Evolutionary conservation across 441 rosid genomes (phyloP), one percentile per base, ranked within the genome.

Genomic region (Erodium texanum): DNA sequence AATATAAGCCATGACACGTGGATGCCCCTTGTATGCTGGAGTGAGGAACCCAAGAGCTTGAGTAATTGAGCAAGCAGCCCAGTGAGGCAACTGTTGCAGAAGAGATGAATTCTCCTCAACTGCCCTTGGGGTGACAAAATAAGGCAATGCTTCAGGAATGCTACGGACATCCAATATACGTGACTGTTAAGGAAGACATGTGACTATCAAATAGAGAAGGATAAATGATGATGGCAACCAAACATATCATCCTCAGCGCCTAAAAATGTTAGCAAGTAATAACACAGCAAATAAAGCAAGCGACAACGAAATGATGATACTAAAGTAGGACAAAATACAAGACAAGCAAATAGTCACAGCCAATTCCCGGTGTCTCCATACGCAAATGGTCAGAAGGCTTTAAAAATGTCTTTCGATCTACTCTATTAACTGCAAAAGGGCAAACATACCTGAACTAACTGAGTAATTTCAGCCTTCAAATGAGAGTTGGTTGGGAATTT

Each of bases 1-100:
- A 74, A 94, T 96, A 85, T 94, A 94, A 63, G 99, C 98, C 98
- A 94, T 94, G 77, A 94, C 98, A 73, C 99, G 98, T 29, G 92
- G 92, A 83, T 94, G 98, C 61, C 99, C 99, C 80, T 86, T 94
- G 72, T 89, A 92, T 71, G 86, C 84, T 62, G 99, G 98, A 74
- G 89, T 82, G 73, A 94, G 93, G 73, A 94, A 87, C 80, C 84
- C 97, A 18, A 94, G 93, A 70, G 96, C 97, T 82, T 86, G 92
- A 34, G 97, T 92, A 56, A 94, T 83, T 71, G 99, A 92, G 81
- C 98, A 94, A 78, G 97, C 88, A 76, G 97, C 92, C 97, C 99
- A 92, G 79, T 94, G 99, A 10, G 96, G 99, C 71, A 94, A 81
- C 80, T 92, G 98, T 80, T 92, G 98, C 85, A 94, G 74, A 77